Base-by-base conservation (phyloP, 192 early-diverging fungal species). In the Mortierella antarctica region DNA sequence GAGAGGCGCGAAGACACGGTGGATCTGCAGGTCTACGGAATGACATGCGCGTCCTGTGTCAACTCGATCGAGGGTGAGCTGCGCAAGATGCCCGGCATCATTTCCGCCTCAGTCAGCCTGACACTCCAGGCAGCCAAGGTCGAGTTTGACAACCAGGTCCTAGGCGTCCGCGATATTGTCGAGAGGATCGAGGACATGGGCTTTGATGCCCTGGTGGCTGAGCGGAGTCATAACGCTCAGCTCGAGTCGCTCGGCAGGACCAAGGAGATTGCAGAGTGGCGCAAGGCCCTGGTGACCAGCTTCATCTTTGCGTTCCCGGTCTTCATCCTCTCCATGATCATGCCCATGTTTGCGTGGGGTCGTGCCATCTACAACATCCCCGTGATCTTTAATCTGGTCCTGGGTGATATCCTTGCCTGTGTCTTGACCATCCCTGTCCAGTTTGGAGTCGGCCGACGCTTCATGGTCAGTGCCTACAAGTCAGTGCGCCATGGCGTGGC, bases 361-460 rank as follows among this genome's bases (percentile, higher is more conserved):
- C 56, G 18, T 1, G 10, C 64, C 2, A 21, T 88, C 0, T 65
- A 86, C 56, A 66, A 74, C 50, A 41, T 67, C 40, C 74, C 85
- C n/a, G 56, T 93, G 7, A 40, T 93, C 10, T 83, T 85, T 0
- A 95, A 94, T 15, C 77, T 96, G 42, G 86, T 88, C 56, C 62
- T 94, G 17, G 90, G 89, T 15, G 85, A 93, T 56, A 21, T 96
- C 13, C 62, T 88, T 20, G 87, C 93, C 83, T 77, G 94, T 63
- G 7, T 92, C 6, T 82, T 99, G 40, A 95, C 96, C 5, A 91
- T 93, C n/a, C 96, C 96, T 41, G 92, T 98, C 15, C 96, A 98
- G 87, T 98, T 99, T 86, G 89, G 90, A 10, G 81, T 98, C 12
- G 98, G 96, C 0, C 67, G 82, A 21, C 83, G 89, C 39, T 99